phyloP scores from a whole-genome alignment of 495 filamentous ascomycete species.

The Trichoderma gamsii region DNA sequence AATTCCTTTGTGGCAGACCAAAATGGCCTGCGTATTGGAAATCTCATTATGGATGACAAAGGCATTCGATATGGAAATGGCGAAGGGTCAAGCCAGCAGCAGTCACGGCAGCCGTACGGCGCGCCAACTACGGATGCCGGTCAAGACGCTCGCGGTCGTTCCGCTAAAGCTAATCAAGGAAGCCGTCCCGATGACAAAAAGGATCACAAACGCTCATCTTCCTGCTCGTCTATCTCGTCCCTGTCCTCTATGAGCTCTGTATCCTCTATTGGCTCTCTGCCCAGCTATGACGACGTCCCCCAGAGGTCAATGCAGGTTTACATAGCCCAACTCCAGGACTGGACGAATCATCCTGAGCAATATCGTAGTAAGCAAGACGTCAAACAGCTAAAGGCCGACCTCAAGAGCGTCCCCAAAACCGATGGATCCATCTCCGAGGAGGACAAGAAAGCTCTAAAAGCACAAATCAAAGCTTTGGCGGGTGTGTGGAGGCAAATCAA shows the following conservation, averaged over 20 bases:
- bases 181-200: background rate
- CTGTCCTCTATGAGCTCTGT: constrained; percentile 30
- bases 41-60: constrained; percentile 25
- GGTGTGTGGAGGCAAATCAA: background rate
- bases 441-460: constrained; percentile 20
- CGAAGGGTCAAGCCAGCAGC: background rate
- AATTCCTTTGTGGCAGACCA: constrained; percentile 34
- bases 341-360: constrained; percentile 39
- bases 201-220: constrained; percentile 17
- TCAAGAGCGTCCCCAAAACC: constrained; percentile 24
- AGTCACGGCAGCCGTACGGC: background rate
- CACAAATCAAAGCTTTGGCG: constrained; percentile 23
- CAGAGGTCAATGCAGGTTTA: constrained; percentile 36
- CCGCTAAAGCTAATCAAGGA: too few relatives aligned
- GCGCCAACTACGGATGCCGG: background rate
- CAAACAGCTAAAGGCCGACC: constrained; percentile 29
- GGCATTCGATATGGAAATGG: background rate
- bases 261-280: constrained; percentile 40
- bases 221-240: constrained; percentile 23
- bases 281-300: constrained; percentile 39
- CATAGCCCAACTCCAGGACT: constrained; percentile 31
- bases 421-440: constrained; percentile 15
- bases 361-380: constrained; percentile 38
- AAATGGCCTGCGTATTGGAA: constrained; percentile 36
- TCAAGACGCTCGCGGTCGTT: background rate